Conservation (phyloP, 2,329 filamentous ascomycete genomes). For the Ophiostoma sp. region DNA sequence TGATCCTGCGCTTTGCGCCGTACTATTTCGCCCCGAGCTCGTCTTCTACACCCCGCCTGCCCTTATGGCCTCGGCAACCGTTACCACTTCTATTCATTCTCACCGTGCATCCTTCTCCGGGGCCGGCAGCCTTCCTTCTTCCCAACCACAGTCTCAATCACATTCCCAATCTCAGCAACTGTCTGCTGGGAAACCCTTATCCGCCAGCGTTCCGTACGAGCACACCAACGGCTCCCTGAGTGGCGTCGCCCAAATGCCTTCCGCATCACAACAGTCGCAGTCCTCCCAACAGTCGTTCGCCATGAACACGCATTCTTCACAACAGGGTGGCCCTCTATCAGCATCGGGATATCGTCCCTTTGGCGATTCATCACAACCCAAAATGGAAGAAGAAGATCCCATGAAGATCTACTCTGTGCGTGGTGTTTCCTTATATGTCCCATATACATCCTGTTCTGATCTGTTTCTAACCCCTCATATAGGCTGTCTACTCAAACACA, state of each 20-base stretch:
- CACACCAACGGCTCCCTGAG: constrained; percentile 21
- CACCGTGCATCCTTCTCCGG: constrained; percentile 30
- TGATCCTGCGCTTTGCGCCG: constrained; percentile 4
- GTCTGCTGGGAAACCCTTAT: constrained; percentile 2
- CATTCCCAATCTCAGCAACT: constrained; percentile 22
- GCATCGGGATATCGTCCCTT: constrained; percentile 38
- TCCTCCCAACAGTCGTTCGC: constrained; percentile 51
- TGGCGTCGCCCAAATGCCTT: constrained; percentile 28
- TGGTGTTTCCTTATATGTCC: constrained; percentile 1
- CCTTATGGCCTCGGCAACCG: constrained; percentile 37
- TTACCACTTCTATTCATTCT: constrained; percentile 32
- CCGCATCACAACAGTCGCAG: constrained; percentile 33
- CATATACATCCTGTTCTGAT: background rate
- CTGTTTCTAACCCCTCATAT: constrained; percentile 6
- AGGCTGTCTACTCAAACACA: constrained; percentile 88
- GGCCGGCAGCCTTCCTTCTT: constrained; percentile 24
- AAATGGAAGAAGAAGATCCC: constrained; percentile 38
- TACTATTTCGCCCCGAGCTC: background rate
- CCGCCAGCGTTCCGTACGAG: constrained; percentile 25
- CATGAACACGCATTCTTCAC: constrained; percentile 50
- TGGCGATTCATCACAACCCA: constrained; percentile 34
- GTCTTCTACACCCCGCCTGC: background rate
- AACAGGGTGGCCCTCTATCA: constrained; percentile 38
- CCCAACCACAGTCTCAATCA: constrained; percentile 17
- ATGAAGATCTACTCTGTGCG: constrained; percentile 60